phyloP scores from a whole-genome alignment of 495 filamentous ascomycete species.

The Aspergillus nanangensis region DNA sequence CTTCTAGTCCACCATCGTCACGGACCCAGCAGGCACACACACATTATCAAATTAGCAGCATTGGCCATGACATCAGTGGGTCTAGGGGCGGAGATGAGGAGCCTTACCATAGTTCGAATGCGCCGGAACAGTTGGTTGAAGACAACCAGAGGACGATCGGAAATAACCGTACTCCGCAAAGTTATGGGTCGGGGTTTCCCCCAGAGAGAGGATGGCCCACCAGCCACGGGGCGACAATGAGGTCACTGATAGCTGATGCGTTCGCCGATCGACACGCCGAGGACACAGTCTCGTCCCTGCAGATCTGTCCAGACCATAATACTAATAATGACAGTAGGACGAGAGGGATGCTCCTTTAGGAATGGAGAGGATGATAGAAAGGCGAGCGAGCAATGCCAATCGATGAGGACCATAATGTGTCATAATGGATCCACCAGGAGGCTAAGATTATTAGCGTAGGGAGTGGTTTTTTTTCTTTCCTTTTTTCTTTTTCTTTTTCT shows the following conservation, averaged over 20 bases:
- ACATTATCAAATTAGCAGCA: neutral
- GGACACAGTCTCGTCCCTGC: constrained; percentile 7
- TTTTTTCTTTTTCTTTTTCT: neutral
- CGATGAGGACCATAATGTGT: neutral
- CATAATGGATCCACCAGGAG: neutral
- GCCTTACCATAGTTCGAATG: neutral
- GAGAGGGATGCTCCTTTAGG: no score
- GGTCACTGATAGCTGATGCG: constrained; percentile 23
- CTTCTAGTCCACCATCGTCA: neutral
- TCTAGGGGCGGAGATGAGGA: neutral
- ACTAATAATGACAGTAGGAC: no score
- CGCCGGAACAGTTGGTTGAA: no score
- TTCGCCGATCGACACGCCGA: neutral
- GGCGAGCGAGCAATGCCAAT: neutral
- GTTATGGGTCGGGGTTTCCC: constrained; percentile 16
- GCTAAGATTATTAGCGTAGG: neutral
- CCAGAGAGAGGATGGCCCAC: constrained; percentile 9
- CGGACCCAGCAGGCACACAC: no score
- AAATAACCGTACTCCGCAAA: constrained; percentile 21
- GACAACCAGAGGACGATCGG: constrained; percentile 20
- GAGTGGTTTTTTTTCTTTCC: no score
- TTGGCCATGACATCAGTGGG: constrained; percentile 14
- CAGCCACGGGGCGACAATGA: constrained; percentile 18
- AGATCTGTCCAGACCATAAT: no score
- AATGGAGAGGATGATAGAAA: no score